Base-by-base conservation (phyloP, 805 yeast species). In the Candida takata region DNA sequence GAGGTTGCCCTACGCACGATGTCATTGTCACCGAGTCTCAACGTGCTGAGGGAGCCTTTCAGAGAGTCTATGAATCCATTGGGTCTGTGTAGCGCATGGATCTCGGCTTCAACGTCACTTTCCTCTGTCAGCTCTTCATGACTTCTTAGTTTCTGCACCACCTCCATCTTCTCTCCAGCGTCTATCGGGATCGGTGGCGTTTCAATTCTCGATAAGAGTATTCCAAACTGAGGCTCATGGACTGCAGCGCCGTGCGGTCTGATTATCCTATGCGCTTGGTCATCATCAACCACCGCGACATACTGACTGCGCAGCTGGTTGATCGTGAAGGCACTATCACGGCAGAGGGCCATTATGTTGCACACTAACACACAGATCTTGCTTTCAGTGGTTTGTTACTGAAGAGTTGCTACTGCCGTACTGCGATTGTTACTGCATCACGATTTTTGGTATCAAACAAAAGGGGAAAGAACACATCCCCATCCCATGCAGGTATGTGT, bases 131-230 rank as follows among this genome's bases (percentile, higher is more conserved):
- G 36, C 21, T 38, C 29, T 11, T 31, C 27, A 4, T 37, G 35
- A 10, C 24, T 29, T 4, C 23, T 35, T 14, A 46, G 29, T 7
- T 37, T 33, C 24, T 35, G 31, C n/a, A 31, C 14, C 14, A 45
- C 33, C 16, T 42, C 47, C 1, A 35, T 29, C 25, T 49, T 53
- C 31, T 50, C 55, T 16, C 46, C 31, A 2, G 49, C 51, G 17
- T 55, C 55, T 8, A 52, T 35, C 1, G 58, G 58, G n/a, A 56
- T 53, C 4, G 60, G 60, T 1, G 60, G 60, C 8, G 49, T 42
- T 24, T 54, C 58, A 3, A 45, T 24, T n/a, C 44, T 30, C 2
- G 40, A 17, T 5, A 53, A 29, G 20, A 46, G 31, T 28, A 35
- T 42, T 3, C 38, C 37, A 30, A 44, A 35, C 25, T 41, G 41